These are phyloP conservation scores for Kalaharituber pfeilii DNA, from an alignment of 2,329 filamentous ascomycete species.

Conservation along the genomic window DNA sequence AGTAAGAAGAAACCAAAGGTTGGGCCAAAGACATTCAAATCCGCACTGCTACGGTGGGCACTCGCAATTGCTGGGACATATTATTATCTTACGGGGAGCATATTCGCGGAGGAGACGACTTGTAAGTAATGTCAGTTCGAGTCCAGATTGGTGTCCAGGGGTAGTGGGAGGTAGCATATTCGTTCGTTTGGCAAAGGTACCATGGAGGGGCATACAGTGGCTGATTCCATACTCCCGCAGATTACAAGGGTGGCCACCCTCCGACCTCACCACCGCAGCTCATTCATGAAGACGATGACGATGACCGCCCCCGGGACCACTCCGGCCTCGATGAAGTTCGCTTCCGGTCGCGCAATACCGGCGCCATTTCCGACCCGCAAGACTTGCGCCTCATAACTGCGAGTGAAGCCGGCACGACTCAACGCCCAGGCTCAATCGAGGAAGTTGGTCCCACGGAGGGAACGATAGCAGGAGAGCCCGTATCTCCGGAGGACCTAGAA, in stretches of 20 bases:
- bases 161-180: too few relatives aligned
- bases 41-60: constrained; percentile 50
- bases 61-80: constrained; percentile 63
- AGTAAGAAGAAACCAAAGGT: constrained; percentile 4
- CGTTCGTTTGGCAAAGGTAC: too few relatives aligned
- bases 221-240: background rate
- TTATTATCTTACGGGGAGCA: constrained; percentile 79
- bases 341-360: constrained; percentile 7
- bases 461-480: constrained; percentile 21
- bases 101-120: constrained; percentile 68
- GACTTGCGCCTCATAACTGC: constrained; percentile 13
- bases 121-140: too few relatives aligned
- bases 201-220: too few relatives aligned
- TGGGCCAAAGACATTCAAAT: constrained; percentile 31
- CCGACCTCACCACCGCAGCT: background rate
- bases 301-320: constrained; percentile 15
- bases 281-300: background rate
- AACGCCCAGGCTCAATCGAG: constrained; percentile 4
- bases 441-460: too few relatives aligned
- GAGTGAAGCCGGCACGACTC: constrained; percentile 3
- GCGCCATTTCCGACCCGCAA: constrained; percentile 14
- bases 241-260: constrained; percentile 13
- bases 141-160: too few relatives aligned
- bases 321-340: constrained; percentile 16
- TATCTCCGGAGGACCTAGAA: constrained; percentile 43